Percentiles rank a stretch among this genome's conserved stretches.
Conservation (phyloP, 805 yeast genomes). For the Suhomyces faveliae region DNA sequence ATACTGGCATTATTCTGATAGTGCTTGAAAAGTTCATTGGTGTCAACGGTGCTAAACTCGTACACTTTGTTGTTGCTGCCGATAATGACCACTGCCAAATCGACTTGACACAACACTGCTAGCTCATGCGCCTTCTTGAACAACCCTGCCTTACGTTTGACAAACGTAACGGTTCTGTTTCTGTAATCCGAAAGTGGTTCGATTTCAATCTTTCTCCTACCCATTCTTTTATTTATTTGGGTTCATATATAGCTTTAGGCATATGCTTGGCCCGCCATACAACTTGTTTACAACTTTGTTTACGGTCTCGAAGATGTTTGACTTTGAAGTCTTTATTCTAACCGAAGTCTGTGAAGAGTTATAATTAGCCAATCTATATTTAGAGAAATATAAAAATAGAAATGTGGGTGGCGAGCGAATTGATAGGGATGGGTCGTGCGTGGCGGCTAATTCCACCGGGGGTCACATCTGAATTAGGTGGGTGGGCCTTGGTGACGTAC, state of each 20-base stretch:
- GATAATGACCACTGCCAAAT: slow-evolving; percentile 83
- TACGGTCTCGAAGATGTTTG: not conserved
- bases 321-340: not conserved
- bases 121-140: slow-evolving; percentile 86
- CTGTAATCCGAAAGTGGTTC: slow-evolving; percentile 89
- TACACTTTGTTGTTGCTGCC: slow-evolving; percentile 81
- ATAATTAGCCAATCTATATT: slow-evolving; percentile 1
- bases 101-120: slow-evolving; percentile 89
- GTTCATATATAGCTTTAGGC: not conserved
- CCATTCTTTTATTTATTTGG: slow-evolving; percentile 51
- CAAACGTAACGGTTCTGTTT: slow-evolving; percentile 81
- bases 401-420: not conserved
- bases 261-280: not conserved
- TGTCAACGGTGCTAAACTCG: slow-evolving; percentile 76
- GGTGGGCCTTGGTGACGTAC: not conserved
- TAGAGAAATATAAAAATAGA: not conserved
- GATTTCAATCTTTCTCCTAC: slow-evolving; percentile 93
- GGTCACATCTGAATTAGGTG: not conserved
- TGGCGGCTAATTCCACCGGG: not conserved
- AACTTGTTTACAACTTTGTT: not conserved
- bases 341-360: not conserved
- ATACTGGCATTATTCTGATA: slow-evolving; percentile 10
- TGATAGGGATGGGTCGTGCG: not conserved
- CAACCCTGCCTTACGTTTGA: slow-evolving; percentile 90
- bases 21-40: slow-evolving; percentile 31